A percentile compares a stretch with the other conserved stretches of the same genome.
phyloP scores from a whole-genome alignment of 352 stramenopile genomes.

The Elongisporangium prolatum region DNA sequence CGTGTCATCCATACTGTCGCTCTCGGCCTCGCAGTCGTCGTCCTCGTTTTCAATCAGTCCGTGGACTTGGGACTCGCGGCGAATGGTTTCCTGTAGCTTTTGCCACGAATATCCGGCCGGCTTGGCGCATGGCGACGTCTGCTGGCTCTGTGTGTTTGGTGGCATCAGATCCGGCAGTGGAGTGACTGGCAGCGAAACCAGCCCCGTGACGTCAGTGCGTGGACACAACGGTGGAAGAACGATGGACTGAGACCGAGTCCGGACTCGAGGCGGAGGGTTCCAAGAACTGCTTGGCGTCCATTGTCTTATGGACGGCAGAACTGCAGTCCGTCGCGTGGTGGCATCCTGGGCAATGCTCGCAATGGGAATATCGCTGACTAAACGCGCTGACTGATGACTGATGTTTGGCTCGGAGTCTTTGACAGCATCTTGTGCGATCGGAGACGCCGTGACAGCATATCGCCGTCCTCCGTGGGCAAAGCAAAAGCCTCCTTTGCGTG shows the following conservation, averaged over 20 bases:
- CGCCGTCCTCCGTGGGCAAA: slow-evolving; percentile 69
- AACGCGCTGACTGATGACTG: background rate
- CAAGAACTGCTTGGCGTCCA: background rate
- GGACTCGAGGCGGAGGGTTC: background rate
- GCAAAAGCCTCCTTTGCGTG: slow-evolving; percentile 75
- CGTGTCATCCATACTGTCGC: slow-evolving; percentile 11
- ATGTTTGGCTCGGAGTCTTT: background rate
- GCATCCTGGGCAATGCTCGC: background rate
- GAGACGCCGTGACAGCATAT: background rate
- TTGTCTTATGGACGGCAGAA: background rate
- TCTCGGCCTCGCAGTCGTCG: slow-evolving; percentile 14
- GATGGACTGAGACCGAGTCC: background rate
- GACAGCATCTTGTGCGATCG: background rate
- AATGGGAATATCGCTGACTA: background rate
- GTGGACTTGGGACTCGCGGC: slow-evolving; percentile 57
- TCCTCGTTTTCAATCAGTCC: slow-evolving; percentile 45
- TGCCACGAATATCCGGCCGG: slow-evolving; percentile 71
- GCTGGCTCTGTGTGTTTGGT: background rate
- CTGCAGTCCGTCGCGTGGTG: background rate
- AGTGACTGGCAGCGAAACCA: background rate
- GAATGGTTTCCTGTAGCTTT: slow-evolving; percentile 67
- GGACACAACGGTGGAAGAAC: background rate
- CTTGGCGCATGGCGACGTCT: slow-evolving; percentile 7
- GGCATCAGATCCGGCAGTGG: background rate
- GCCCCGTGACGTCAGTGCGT: background rate